Base-by-base conservation (phyloP, 2,329 filamentous ascomycete genomes). In the Seiridium cupressi region DNA sequence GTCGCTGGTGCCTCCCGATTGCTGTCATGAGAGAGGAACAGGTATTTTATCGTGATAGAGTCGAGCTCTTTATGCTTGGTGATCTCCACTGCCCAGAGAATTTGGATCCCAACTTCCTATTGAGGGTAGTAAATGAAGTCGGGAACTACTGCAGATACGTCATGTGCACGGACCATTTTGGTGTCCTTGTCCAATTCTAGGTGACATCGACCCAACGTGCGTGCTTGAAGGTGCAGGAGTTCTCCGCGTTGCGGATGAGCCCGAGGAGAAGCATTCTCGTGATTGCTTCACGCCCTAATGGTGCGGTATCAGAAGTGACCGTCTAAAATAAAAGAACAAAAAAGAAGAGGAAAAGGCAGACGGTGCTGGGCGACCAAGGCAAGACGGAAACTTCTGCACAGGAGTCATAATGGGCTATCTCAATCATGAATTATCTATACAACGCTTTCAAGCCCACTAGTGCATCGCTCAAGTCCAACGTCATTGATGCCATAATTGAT, bases 111-210 rank as follows among this genome's bases (percentile, higher is more conserved):
- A 57, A 42, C 54, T 57, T 18, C 54, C 54, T 57, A 44, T 34
- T 57, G 54, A 55, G 40, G 54, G 13, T 44, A 57, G 31, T 44
- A 18, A 47, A 26, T 10, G 7, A 10, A 26, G 51, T 31, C 35
- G n/a, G 7, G 18, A 38, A 11, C 31, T 47, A 31, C 44, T 44
- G 54, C 31, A 53, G 49, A 26, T 46, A 48, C 54, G 44, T 48
- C 44, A 57, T 57, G 40, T 36, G 54, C 54, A 57, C 54, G 44
- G 54, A 38, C 54, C 54, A 57, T 35, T 26, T n/a, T 26, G 7
- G 9, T 35, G 32, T 35, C 31, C n/a, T 13, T 44, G 34, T 35
- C 54, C 54, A 57, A 57, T 57, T 48, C 54, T 35, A 57, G 54
- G 54, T 57, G 32, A 57, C 54, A 57, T 57, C 9, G 32, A 11